Evolutionary conservation across 352 stramenopile species (phyloP).

Genomic region (Globisporangium viniferum): DNA sequence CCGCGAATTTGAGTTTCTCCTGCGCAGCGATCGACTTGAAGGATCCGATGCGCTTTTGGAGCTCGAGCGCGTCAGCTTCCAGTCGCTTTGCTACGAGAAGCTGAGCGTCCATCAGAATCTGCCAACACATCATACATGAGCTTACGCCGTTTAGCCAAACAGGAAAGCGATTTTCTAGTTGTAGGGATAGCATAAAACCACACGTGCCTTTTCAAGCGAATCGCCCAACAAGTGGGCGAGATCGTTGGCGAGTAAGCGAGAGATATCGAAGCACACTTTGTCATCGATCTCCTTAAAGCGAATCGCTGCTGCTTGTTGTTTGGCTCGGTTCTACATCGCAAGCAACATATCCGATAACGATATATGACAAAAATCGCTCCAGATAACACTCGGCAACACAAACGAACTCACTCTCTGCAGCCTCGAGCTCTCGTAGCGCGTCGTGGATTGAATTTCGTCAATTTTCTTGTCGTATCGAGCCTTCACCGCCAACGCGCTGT

Average conservation of each 20-base stretch:
- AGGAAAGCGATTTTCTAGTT: no score
- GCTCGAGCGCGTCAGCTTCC: conserved; percentile 7
- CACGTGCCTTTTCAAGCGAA: conserved; percentile 39
- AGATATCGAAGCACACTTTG: conserved; percentile 44
- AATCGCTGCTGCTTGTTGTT: conserved; percentile 48
- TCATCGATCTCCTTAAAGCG: conserved; percentile 68
- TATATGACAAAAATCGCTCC: no score
- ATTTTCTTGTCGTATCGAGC: conserved; percentile 63
- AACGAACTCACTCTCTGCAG: conserved; percentile 47
- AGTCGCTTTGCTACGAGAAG: conserved; percentile 24
- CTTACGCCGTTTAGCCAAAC: no score
- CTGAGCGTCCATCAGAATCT: conserved; percentile 40
- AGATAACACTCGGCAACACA: background rate
- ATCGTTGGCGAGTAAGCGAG: conserved; percentile 35
- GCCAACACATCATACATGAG: background rate
- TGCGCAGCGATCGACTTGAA: background rate
- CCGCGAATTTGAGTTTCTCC: background rate
- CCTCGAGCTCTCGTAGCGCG: conserved; percentile 38
- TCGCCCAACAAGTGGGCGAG: conserved; percentile 28
- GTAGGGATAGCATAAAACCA: no score
- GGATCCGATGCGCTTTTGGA: conserved; percentile 12
- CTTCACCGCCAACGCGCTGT: conserved; percentile 51
- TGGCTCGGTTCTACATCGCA: conserved; percentile 51
- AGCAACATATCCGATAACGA: background rate
- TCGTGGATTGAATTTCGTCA: conserved; percentile 40